Conservation (phyloP, 129 eudicot genomes). For the Helichrysum umbraculigerum region DNA sequence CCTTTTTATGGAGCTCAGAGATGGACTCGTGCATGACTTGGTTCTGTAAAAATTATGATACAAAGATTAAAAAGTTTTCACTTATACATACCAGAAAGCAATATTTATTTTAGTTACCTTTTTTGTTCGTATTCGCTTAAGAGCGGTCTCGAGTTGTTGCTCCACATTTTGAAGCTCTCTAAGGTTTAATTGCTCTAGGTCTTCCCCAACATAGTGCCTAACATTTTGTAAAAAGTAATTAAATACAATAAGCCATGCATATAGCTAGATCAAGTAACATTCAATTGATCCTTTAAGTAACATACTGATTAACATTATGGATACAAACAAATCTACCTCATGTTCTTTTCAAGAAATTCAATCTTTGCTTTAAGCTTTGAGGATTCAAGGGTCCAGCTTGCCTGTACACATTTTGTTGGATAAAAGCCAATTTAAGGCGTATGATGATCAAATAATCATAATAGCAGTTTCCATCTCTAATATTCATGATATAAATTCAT, state of each 20-base stretch:
- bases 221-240: not conserved
- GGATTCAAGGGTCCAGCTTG: slow-evolving; percentile 60
- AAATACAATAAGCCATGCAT: not conserved
- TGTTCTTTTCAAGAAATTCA: slow-evolving; percentile 73
- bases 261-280: not conserved
- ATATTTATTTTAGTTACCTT: slow-evolving; percentile 43
- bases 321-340: slow-evolving; percentile 43
- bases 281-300: not conserved
- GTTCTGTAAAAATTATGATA: slow-evolving; percentile 50
- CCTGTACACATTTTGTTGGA: slow-evolving; percentile 31
- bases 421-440: not conserved
- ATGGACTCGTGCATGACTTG: slow-evolving; percentile 83
- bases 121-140: slow-evolving; percentile 58
- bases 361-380: slow-evolving; percentile 56
- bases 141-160: slow-evolving; percentile 74
- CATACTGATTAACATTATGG: too few species aligned
- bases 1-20: slow-evolving; percentile 86
- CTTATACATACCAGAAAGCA: not conserved
- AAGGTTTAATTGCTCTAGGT: slow-evolving; percentile 54
- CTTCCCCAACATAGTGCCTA: slow-evolving; percentile 81
- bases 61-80: not conserved
- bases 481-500: too few species aligned
- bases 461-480: not conserved
- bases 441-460: not conserved
- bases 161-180: slow-evolving; percentile 78